These are phyloP conservation scores for Lodderomyces parapsilosis DNA, from an alignment of 1,139 yeast species.

Conservation along the genomic window DNA sequence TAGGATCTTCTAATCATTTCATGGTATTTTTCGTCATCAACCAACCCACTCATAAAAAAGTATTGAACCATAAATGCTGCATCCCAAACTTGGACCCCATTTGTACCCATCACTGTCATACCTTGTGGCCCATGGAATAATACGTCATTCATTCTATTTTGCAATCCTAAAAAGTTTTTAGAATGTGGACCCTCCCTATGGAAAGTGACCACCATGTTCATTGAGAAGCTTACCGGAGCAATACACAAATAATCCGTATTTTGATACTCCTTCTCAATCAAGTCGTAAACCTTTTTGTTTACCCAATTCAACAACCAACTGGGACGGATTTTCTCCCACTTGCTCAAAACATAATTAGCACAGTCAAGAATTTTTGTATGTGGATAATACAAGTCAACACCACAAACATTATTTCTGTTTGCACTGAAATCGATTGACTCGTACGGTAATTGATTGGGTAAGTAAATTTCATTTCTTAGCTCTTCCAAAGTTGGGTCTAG, in stretches of 20 bases:
- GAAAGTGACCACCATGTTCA: constrained; percentile 71
- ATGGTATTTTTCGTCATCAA: constrained; percentile 64
- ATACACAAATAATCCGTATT: constrained; percentile 84
- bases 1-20: constrained; percentile 64
- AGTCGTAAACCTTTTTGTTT: constrained; percentile 54
- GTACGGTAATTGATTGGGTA: constrained; percentile 49
- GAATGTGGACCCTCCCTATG: constrained; percentile 73
- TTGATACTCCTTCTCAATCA: constrained; percentile 68
- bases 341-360: constrained; percentile 58
- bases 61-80: constrained; percentile 88
- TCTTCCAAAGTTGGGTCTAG: constrained; percentile 63
- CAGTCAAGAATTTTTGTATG: constrained; percentile 68
- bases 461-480: constrained; percentile 75
- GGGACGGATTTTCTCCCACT: constrained; percentile 77
- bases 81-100: constrained; percentile 98
- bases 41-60: constrained; percentile 75
- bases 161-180: constrained; percentile 52
- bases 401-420: constrained; percentile 84
- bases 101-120: constrained; percentile 92
- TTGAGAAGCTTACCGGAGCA: constrained; percentile 92
- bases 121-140: constrained; percentile 89
- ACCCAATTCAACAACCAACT: constrained; percentile 61
- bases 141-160: constrained; percentile 69
- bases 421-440: constrained; percentile 64
- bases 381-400: constrained; percentile 91